Evolutionary conservation across 2,329 filamentous ascomycete genomes (phyloP).

Genomic region (Verticillium zaregamsianum): DNA sequence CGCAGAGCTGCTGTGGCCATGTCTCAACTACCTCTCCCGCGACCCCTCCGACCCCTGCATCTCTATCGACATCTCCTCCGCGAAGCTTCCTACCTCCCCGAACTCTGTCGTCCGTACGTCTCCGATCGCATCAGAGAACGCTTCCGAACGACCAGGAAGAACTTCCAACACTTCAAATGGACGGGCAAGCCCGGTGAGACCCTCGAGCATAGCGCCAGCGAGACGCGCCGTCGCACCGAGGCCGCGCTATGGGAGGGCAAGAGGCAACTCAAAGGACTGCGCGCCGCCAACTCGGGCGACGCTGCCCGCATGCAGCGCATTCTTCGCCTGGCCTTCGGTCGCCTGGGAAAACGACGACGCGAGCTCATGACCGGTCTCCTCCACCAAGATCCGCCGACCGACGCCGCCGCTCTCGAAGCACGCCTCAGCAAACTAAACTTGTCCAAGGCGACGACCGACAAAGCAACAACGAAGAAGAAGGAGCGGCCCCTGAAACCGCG

Average conservation of each 20-base stretch:
- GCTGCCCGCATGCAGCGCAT: conserved; percentile 40
- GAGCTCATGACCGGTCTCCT: conserved; percentile 39
- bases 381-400: conserved; percentile 27
- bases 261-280: conserved; percentile 37
- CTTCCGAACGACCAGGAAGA: conserved; percentile 32
- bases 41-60: conserved; percentile 30
- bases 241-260: background rate
- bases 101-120: conserved; percentile 41
- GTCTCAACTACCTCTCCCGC: conserved; percentile 29
- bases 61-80: conserved; percentile 58
- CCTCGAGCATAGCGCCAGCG: background rate
- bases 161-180: conserved; percentile 19
- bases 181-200: background rate
- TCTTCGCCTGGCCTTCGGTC: conserved; percentile 46
- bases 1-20: background rate
- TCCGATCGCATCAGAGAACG: conserved; percentile 36
- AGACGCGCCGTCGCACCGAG: background rate
- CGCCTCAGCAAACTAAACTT: background rate
- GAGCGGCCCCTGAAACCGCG: conserved; percentile 21
- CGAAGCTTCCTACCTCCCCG: conserved; percentile 56
- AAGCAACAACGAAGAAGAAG: background rate
- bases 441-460: conserved; percentile 1
- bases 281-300: conserved; percentile 50
- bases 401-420: conserved; percentile 36
- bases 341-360: conserved; percentile 46